Percentiles rank a stretch among this genome's conserved stretches.
Conservation (phyloP, 192 early-diverging fungal species). For the Coemansia sp. region DNA sequence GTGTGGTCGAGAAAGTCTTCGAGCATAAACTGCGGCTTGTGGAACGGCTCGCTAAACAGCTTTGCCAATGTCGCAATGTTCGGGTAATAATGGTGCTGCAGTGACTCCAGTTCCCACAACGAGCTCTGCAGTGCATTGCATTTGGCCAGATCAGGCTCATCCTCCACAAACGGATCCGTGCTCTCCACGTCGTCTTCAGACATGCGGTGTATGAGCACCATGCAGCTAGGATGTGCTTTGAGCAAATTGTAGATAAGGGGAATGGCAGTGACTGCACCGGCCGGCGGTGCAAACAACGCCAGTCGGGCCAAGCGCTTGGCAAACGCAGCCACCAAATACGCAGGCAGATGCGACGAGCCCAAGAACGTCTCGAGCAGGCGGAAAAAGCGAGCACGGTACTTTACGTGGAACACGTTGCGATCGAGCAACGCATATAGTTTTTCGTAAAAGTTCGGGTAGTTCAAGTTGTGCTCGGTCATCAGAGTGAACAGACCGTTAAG, state of each 20-base stretch:
- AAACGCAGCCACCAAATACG: conserved; percentile 89
- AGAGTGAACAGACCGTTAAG: conserved; percentile 95
- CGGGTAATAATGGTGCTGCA: conserved; percentile 84
- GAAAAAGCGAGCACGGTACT: conserved; percentile 94
- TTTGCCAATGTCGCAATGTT: conserved; percentile 81
- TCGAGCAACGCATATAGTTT: conserved; percentile 93
- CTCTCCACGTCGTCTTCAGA: conserved; percentile 39
- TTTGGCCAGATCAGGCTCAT: conserved; percentile 74
- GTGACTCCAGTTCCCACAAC: conserved; percentile 90
- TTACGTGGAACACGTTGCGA: conserved; percentile 84
- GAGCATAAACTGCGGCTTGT: conserved; percentile 79
- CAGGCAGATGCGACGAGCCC: conserved; percentile 80
- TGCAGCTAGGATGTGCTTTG: conserved; percentile 86
- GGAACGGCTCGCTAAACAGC: conserved; percentile 84
- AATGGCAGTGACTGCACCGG: conserved; percentile 79
- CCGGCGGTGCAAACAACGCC: conserved; percentile 78
- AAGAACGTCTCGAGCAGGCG: conserved; percentile 88
- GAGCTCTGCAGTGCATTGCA: conserved; percentile 78
- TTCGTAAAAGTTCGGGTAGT: conserved; percentile 97
- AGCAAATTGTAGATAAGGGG: conserved; percentile 92
- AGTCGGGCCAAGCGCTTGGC: conserved; percentile 88
- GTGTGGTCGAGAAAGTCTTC: conserved; percentile 98
- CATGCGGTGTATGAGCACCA: conserved; percentile 78
- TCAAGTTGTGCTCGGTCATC: conserved; percentile 91
- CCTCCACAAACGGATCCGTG: conserved; percentile 44